Evolutionary conservation across 1,139 yeast species (phyloP), one percentile per base, ranked within the genome.

Genomic region (Magnusiomyces magnusii): DNA sequence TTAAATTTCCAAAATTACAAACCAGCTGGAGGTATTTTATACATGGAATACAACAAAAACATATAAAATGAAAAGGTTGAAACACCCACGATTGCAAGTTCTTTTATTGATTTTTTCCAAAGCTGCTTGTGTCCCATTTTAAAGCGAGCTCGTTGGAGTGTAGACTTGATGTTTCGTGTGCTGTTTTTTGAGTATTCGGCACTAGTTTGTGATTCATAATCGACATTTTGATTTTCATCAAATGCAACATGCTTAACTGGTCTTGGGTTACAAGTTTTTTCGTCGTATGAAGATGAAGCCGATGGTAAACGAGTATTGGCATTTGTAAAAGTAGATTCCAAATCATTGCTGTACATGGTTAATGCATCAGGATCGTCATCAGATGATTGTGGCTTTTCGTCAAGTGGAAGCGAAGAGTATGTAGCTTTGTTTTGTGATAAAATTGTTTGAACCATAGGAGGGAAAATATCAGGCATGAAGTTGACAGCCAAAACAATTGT

Each of bases 391-490:
- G 10, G 19, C 17, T n/a, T 10, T 39, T 39, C 19, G 10, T 39
- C 19, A 39, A 10, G 17, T 9, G 44, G 19, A 39, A 39, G 44
- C 3, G 44, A 39, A 39, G 44, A 39, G 17, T 39, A 39, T 17
- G 19, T 19, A n/a, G 5, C 44, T 3, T n/a, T 39, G 19, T n/a
- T 10, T 39, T 17, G 44, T 10, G 44, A 39, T 5, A 39, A 17
- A 39, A 39, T 19, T 10, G 21, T 19, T 5, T 44, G 49, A 44
- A 44, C 15, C 5, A 44, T 44, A 9, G 27, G 49, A 44, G 10
- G 49, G 21, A 44, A 21, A 17, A 54, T 61, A 47, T 65, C 66
- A 19, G 68, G 64, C 27, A 59, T 53, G 56, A 57, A 56, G 57
- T 60, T 63, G 42, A 59, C 63, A 21, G 61, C 25, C 15, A 62